Evolutionary conservation across 352 stramenopile species (phyloP), one percentile per base, ranked within the genome.

Genomic region (Globisporangium barbulae): DNA sequence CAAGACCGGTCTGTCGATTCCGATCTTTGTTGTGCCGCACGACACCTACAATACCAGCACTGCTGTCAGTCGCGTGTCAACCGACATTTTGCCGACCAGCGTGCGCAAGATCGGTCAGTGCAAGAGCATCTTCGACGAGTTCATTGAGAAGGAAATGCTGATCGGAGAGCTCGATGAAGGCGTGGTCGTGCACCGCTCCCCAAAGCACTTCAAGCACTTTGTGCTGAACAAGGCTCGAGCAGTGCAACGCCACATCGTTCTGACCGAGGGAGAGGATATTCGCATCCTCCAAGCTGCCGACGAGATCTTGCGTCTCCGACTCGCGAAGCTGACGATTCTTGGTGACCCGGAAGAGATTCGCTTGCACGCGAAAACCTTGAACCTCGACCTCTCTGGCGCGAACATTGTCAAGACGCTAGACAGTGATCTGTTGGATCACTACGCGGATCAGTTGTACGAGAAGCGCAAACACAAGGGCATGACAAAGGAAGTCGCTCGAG

Each of bases 401-500:
- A 82, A 81, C 33, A 81, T 96, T 53, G 61, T 96, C 17, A 68
- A 85, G 37, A 79, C 88, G 15, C 50, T 66, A 3, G 65, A 88
- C 1, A 82, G 73, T 48, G 62, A 78, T 21, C 60, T 87, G 10
- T 62, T 88, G 2, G 70, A 89, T 21, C 77, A 76, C 44, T 93
- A 93, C 63, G 71, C 82, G 8, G 63, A 88, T 28, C 30, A 41
- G 2, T 86, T 91, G 64, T 90, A 81, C 60, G 73, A 92, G 52
- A 88, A 90, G 65, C 82, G 89, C 25, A 94, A 95, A 67, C 73
- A 93, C 71, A 97, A 97, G 66, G 87, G 86, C 5, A 73, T 95
- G 33, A 90, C 82, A 0, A 61, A 25, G 2, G 78, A 91, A 41
- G 54, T 75, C 1, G 83, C 85, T 8, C 73, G 72, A 5, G 85